Evolutionary conservation across 1,139 yeast genomes (phyloP).

Genomic region (Yamadazyma trypodendri): DNA sequence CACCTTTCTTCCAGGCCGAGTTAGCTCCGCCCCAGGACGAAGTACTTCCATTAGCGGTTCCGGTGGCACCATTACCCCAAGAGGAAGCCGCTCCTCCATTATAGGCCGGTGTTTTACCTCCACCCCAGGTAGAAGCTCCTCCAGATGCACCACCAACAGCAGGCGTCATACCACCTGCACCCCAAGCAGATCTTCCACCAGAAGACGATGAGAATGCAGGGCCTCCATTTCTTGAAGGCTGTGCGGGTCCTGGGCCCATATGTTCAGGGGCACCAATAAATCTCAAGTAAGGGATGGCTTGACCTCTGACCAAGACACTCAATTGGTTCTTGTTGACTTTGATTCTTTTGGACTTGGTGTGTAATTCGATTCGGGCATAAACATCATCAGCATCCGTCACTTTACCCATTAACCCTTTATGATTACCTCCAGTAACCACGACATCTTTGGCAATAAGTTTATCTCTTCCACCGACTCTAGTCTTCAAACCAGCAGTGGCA

Average conservation of each 20-base stretch:
- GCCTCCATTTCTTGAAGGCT: slow-evolving; percentile 25
- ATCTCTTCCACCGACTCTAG: slow-evolving; percentile 72
- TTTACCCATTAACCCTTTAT: slow-evolving; percentile 92
- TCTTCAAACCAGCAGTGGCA: slow-evolving; percentile 52
- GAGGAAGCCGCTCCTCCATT: slow-evolving; percentile 38
- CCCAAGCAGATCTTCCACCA: slow-evolving; percentile 42
- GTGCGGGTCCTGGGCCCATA: slow-evolving; percentile 9
- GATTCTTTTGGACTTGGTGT: slow-evolving; percentile 85
- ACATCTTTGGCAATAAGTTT: slow-evolving; percentile 80
- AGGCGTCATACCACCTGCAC: slow-evolving; percentile 31
- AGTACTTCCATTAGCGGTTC: slow-evolving; percentile 25
- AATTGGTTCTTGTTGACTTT: slow-evolving; percentile 80
- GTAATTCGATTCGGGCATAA: slow-evolving; percentile 88
- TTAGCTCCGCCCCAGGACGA: slow-evolving; percentile 51
- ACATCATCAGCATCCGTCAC: slow-evolving; percentile 92
- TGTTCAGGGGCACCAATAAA: slow-evolving; percentile 55
- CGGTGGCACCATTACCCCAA: slow-evolving; percentile 42
- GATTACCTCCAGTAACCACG: slow-evolving; percentile 83
- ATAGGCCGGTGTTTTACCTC: slow-evolving; percentile 33
- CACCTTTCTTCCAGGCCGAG: slow-evolving; percentile 27
- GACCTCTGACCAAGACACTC: slow-evolving; percentile 65
- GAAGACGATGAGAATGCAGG: slow-evolving; percentile 44
- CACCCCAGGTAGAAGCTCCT: slow-evolving; percentile 41
- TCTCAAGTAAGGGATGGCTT: slow-evolving; percentile 76
- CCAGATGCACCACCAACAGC: slow-evolving; percentile 28